Evolutionary conservation across 2,329 filamentous ascomycete species (phyloP).

Genomic region (Curvularia eragrostidis): DNA sequence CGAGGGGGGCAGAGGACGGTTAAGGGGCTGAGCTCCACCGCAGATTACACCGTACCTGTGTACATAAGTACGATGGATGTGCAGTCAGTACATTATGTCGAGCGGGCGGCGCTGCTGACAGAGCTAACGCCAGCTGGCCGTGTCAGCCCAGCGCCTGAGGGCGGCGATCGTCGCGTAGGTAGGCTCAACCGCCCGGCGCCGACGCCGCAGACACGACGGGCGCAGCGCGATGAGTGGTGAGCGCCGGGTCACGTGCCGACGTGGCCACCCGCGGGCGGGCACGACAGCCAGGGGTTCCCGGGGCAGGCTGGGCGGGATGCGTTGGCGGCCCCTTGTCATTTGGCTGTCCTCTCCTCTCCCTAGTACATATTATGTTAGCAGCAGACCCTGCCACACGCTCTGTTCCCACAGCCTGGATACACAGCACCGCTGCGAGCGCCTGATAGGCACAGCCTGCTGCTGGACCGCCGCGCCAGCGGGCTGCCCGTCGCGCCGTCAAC

Average conservation of each 20-base stretch:
- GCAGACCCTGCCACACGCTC: no score
- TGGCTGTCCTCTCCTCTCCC: not conserved
- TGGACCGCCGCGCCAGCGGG: not conserved
- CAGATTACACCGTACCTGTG: no score
- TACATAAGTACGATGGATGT: no score
- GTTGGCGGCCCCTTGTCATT: not conserved
- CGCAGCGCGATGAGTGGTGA: not conserved
- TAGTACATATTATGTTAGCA: no score
- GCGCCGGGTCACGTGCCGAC: conserved; percentile 18
- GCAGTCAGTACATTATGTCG: no score
- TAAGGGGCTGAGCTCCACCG: conserved; percentile 22
- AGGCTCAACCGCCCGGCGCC: conserved; percentile 19
- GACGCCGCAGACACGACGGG: conserved; percentile 9
- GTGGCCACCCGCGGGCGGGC: conserved; percentile 13
- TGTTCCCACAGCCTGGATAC: no score
- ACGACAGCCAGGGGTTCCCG: conserved; percentile 22
- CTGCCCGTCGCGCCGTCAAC: not conserved
- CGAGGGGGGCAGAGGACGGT: conserved; percentile 15
- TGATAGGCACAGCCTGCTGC: no score
- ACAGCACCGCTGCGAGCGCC: no score
- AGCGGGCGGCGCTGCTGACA: conserved; percentile 11
- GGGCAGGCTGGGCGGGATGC: not conserved
- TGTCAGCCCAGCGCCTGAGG: conserved; percentile 31
- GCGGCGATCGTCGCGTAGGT: conserved; percentile 5
- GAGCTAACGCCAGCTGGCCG: conserved; percentile 27